Evolutionary conservation across 2,329 filamentous ascomycete species (phyloP).

Genomic region (Scedosporium minutisporum): DNA sequence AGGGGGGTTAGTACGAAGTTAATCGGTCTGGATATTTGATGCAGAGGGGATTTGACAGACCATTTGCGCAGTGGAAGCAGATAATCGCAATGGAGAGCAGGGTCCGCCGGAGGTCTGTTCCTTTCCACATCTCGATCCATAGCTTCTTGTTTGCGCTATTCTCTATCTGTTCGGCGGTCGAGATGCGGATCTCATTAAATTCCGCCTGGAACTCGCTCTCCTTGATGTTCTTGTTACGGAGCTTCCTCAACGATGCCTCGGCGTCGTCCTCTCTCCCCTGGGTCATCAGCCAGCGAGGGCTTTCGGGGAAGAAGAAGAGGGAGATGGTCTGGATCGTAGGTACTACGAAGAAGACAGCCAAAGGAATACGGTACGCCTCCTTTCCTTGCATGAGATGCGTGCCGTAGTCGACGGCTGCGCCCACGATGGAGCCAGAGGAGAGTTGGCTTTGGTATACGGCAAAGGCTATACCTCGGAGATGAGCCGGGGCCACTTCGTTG

Average conservation of each 20-base stretch:
- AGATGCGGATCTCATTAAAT: slow-evolving; percentile 20
- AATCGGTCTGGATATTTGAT: background rate
- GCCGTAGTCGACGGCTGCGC: slow-evolving; percentile 20
- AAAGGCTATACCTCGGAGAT: slow-evolving; percentile 23
- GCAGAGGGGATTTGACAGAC: slow-evolving; percentile 10
- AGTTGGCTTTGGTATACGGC: slow-evolving; percentile 23
- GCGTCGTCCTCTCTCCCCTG: slow-evolving; percentile 23
- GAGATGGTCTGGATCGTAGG: slow-evolving; percentile 20
- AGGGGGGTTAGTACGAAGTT: slow-evolving; percentile 1
- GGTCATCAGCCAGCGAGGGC: slow-evolving; percentile 27
- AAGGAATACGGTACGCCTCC: slow-evolving; percentile 11
- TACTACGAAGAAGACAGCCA: slow-evolving; percentile 21
- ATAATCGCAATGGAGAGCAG: slow-evolving; percentile 20
- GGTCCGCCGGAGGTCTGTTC: slow-evolving; percentile 19
- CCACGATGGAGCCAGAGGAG: slow-evolving; percentile 23
- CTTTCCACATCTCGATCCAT: slow-evolving; percentile 23
- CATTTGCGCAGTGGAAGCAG: slow-evolving; percentile 22
- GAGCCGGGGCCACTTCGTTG: slow-evolving; percentile 24
- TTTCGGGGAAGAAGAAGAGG: slow-evolving; percentile 26
- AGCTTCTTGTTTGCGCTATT: slow-evolving; percentile 15
- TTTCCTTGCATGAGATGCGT: slow-evolving; percentile 15
- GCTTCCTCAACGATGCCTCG: slow-evolving; percentile 9
- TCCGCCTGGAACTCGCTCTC: slow-evolving; percentile 19
- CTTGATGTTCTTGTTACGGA: slow-evolving; percentile 18
- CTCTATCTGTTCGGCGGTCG: slow-evolving; percentile 19